Evolutionary conservation across 2,329 filamentous ascomycete species (phyloP).

Genomic region (Calonectria naviculata): DNA sequence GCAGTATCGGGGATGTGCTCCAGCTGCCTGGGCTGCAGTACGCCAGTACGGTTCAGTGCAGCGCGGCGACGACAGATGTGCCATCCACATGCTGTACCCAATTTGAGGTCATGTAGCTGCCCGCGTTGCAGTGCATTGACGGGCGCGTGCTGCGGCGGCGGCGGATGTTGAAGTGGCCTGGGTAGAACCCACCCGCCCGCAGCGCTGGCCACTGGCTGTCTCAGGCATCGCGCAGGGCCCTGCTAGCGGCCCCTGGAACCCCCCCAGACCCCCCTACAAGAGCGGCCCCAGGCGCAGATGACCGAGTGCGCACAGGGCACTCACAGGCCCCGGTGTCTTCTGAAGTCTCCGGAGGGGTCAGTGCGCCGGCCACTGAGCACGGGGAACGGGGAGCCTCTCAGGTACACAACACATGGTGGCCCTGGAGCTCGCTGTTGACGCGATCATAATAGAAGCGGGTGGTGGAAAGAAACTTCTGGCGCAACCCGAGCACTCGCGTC

Average conservation of each 20-base stretch:
- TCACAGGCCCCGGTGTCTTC: slow-evolving; percentile 27
- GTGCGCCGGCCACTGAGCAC: slow-evolving; percentile 9
- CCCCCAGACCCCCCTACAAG: slow-evolving; percentile 10
- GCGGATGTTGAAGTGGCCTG: slow-evolving; percentile 13
- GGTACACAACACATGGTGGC: slow-evolving; percentile 7
- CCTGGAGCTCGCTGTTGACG: slow-evolving; percentile 9
- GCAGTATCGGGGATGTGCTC: slow-evolving; percentile 3
- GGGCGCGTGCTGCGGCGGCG: slow-evolving; percentile 16
- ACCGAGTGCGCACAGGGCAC: slow-evolving; percentile 44
- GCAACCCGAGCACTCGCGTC: slow-evolving; percentile 1
- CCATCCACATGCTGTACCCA: neutral
- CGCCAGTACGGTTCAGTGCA: neutral
- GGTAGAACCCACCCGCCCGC: neutral
- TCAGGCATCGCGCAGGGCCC: slow-evolving; percentile 28
- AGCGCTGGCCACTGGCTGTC: slow-evolving; percentile 18
- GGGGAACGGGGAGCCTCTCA: slow-evolving; percentile 6
- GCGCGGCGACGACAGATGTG: neutral
- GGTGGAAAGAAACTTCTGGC: slow-evolving; percentile 10
- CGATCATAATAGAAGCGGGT: slow-evolving; percentile 5
- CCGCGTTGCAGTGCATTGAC: slow-evolving; percentile 1
- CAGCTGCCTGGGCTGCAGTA: neutral
- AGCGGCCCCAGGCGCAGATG: slow-evolving; percentile 43
- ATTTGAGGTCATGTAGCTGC: slow-evolving; percentile 3
- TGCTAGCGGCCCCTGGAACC: slow-evolving; percentile 27
- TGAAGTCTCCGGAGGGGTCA: slow-evolving; percentile 9